Evolutionary conservation across 2,329 filamentous ascomycete genomes (phyloP).

Genomic region (Talaromyces albobiverticillius): DNA sequence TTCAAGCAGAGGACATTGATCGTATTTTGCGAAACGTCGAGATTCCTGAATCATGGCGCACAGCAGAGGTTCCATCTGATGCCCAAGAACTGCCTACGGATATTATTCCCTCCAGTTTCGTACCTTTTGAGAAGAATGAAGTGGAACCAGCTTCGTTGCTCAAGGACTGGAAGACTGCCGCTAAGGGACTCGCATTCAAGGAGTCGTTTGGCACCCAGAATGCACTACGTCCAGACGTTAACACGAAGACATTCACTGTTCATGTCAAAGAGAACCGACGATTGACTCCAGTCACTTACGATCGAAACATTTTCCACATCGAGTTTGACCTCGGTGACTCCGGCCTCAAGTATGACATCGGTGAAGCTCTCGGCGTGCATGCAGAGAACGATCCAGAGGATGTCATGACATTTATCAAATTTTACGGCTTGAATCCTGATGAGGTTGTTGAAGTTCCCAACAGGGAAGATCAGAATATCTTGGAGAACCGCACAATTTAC

Average conservation of each 20-base stretch:
- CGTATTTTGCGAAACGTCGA: slow-evolving; percentile 70
- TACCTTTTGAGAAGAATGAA: slow-evolving; percentile 73
- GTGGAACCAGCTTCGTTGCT: slow-evolving; percentile 64
- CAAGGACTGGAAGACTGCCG: slow-evolving; percentile 76
- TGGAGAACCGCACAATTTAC: slow-evolving; percentile 89
- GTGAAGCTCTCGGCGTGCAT: slow-evolving; percentile 94
- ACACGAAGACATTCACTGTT: slow-evolving; percentile 81
- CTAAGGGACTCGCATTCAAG: slow-evolving; percentile 88
- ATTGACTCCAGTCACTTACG: slow-evolving; percentile 81
- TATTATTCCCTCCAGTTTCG: slow-evolving; percentile 78
- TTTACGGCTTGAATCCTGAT: slow-evolving; percentile 78
- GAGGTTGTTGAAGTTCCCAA: slow-evolving; percentile 89
- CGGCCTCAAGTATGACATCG: slow-evolving; percentile 92
- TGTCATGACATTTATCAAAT: slow-evolving; percentile 80
- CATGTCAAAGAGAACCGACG: slow-evolving; percentile 94
- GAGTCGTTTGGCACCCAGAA: slow-evolving; percentile 79
- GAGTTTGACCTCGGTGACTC: slow-evolving; percentile 94
- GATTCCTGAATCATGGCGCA: slow-evolving; percentile 76
- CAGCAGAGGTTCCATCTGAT: slow-evolving; percentile 52
- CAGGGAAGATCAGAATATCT: slow-evolving; percentile 68
- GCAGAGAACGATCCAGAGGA: slow-evolving; percentile 83
- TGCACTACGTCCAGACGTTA: slow-evolving; percentile 77
- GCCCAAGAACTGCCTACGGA: slow-evolving; percentile 55
- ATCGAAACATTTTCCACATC: slow-evolving; percentile 99
- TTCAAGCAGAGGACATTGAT: slow-evolving; percentile 62